phyloP scores from a whole-genome alignment of 306 rosid species.

The Cucumis sativus region Cucumber_9930_V3 NC_026658.2:17202001-17202500 shows the following conservation, averaged over 20 bases:
- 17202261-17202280: not conserved
- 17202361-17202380: not conserved
- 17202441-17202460: not conserved
- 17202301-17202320: not conserved
- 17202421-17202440: not conserved
- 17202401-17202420: not conserved
- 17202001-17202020: slow-evolving; percentile 80
- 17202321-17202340: not conserved
- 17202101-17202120: slow-evolving; percentile 35
- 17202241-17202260: not conserved
- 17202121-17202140: slow-evolving; percentile 47
- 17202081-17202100: slow-evolving; percentile 58
- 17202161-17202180: slow-evolving; percentile 29
- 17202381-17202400: not conserved
- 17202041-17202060: slow-evolving; percentile 70
- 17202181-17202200: not conserved
- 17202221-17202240: not conserved
- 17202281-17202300: not conserved
- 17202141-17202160: slow-evolving; percentile 54
- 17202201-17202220: not conserved
- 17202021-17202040: slow-evolving; percentile 75
- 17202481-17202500: not conserved
- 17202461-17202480: not conserved
- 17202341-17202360: not conserved
- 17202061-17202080: slow-evolving; percentile 80